Base-by-base conservation (phyloP, 2,329 filamentous ascomycete species). In the Raffaelea arxii region DNA sequence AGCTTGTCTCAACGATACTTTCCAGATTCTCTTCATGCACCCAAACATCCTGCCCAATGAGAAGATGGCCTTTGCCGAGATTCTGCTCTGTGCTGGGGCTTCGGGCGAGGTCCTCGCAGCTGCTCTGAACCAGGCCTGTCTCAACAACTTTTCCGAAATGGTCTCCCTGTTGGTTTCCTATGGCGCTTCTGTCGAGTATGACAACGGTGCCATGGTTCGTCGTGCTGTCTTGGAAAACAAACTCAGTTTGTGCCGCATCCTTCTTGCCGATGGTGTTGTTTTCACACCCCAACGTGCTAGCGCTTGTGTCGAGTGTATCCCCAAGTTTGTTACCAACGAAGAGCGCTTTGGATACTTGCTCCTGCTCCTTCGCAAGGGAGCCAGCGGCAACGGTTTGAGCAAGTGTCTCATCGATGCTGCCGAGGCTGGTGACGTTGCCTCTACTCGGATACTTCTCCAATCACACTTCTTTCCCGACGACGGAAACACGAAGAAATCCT, bases 71-170 rank as follows among this genome's bases (percentile, higher is more conserved):
- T 62, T 81, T 50, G 65, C 72, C 0, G 76, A 82, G 55, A 61
- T 78, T 3, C 56, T 82, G 2, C 64, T 82, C 2, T 79, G 77
- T 45, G 76, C 74, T 1, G 77, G 78, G 0, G 76, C 77, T 1
- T 62, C 66, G 12, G 78, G 78, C 2, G 69, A 75, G 14, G 61
- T 65, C 1, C 60, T 76, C 1, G 67, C 73, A 0, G 59, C 63
- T 25, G 73, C 71, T 0, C 61, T 80, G 1, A 59, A 72, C 6
- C 62, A 70, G 25, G 71, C 75, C 1, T 71, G 69, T 44, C 62
- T 67, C 6, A 65, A 65, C 2, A 69, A 72, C 38, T 77, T 73
- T 49, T 65, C 72, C 47, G 72, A 77, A 36, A 74, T 80, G 69
- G 69, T 75, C 3, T 62, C 61, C 32, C 60, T 80, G n/a, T 60